Conservation (phyloP, 805 yeast species). For the Metschnikowia vanudenii region DNA sequence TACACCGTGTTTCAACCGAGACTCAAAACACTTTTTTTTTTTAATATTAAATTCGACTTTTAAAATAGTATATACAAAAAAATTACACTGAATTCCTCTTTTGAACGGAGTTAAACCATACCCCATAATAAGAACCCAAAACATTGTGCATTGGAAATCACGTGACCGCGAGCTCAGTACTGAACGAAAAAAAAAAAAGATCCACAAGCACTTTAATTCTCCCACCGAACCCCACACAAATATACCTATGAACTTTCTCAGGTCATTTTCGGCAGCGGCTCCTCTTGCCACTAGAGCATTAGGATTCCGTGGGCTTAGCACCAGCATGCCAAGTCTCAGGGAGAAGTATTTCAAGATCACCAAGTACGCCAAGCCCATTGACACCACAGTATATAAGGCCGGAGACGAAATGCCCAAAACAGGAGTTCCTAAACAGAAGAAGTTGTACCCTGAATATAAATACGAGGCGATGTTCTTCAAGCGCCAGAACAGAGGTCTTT, state of each 20-base stretch:
- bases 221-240: no score
- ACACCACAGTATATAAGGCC: slow-evolving; percentile 33
- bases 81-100: no score
- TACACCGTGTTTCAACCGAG: no score
- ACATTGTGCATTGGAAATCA: not conserved
- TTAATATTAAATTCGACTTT: no score
- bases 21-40: no score
- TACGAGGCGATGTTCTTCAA: slow-evolving; percentile 77
- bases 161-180: not conserved
- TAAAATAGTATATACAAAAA: no score
- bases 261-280: slow-evolving; percentile 11
- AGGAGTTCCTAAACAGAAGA: slow-evolving; percentile 14
- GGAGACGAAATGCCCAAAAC: slow-evolving; percentile 34
- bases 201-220: not conserved
- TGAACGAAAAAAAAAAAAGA: not conserved
- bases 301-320: slow-evolving; percentile 7
- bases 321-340: slow-evolving; percentile 12
- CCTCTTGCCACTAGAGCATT: not conserved
- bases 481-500: slow-evolving; percentile 83
- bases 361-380: slow-evolving; percentile 38
- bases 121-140: not conserved
- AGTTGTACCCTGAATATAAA: slow-evolving; percentile 34
- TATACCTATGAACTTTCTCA: slow-evolving; percentile 15
- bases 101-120: no score
- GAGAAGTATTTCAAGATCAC: slow-evolving; percentile 43